Conservation (phyloP, 192 early-diverging fungal genomes). For the Gaertneriomyces semiglobifer region DNA sequence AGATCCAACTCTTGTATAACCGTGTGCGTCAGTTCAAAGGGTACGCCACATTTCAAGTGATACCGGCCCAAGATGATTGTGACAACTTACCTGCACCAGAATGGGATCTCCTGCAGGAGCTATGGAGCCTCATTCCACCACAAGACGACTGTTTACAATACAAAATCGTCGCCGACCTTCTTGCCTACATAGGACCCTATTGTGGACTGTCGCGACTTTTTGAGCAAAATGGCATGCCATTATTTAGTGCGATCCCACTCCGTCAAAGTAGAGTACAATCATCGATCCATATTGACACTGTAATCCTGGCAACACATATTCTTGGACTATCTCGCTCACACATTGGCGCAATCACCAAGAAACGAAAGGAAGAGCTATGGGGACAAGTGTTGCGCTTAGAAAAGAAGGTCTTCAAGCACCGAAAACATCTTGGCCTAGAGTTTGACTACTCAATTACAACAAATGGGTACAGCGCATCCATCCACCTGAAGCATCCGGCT, state of each 20-base stretch:
- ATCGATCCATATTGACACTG: conserved; percentile 4
- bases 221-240: conserved; percentile 6
- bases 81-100: not conserved
- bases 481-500: too few relatives aligned
- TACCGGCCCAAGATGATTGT: not conserved
- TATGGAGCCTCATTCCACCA: not conserved
- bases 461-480: too few relatives aligned
- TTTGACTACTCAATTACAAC: too few relatives aligned
- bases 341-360: not conserved
- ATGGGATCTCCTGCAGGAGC: conserved; percentile 10
- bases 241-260: conserved; percentile 5
- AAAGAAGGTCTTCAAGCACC: not conserved
- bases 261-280: conserved; percentile 3
- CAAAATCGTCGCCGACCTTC: not conserved
- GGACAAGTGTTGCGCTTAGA: not conserved
- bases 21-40: not conserved
- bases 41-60: not conserved
- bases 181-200: not conserved
- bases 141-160: not conserved
- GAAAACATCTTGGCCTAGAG: not conserved
- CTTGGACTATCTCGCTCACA: not conserved
- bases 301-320: not conserved
- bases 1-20: too few relatives aligned
- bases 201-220: conserved; percentile 1
- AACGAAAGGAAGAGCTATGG: conserved; percentile 8